Evolutionary conservation across 257 asterid species (phyloP), one percentile per base, ranked within the genome.

Genomic region (Solanum chilense): DNA sequence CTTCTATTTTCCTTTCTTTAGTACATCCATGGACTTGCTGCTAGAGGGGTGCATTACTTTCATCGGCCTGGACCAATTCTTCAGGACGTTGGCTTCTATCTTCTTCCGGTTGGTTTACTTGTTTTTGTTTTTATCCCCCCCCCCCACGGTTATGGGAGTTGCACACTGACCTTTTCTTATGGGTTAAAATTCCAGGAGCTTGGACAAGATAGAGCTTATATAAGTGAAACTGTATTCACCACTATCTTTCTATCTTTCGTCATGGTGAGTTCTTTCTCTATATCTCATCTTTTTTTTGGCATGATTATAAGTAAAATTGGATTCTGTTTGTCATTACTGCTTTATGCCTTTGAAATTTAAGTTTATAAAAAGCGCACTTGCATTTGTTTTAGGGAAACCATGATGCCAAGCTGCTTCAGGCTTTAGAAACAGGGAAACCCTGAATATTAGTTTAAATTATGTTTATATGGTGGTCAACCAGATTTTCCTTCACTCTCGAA

Each of bases 191-290:
- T 92, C 85, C 88, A 97, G 99, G 99, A 97, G 90, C 99, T 97
- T 66, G 99, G 98, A 58, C 91, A 86, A 88, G 98, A 95, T 37
- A 95, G 86, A 89, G 98, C 95, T 80, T 96, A 94, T 92, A 92
- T 97, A 80, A 97, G 99, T 81, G 99, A 97, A 92, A 92, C 94
- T 52, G 96, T 97, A 71, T 97, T 97, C 91, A 91, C 98, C 33
- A 91, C 87, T 87, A 86, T 97, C 87, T 97, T 97, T 89, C 89
- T 93, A 31, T 91, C 99, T 86, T 97, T 97, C 90, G 92, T 95
- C 86, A 70, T 92, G 97, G 99, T 97, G 90, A 95, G 99, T 86
- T 83, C 37, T 81, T 39, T 25, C 68, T 41, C 66, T 37, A 33
- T n/a, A 4, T 21, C 52, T 21, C 52, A 52, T 31, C 49, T 49